Evolutionary conservation across 2,329 filamentous ascomycete genomes (phyloP).

Genomic region (Metarhizium anisopliae): DNA sequence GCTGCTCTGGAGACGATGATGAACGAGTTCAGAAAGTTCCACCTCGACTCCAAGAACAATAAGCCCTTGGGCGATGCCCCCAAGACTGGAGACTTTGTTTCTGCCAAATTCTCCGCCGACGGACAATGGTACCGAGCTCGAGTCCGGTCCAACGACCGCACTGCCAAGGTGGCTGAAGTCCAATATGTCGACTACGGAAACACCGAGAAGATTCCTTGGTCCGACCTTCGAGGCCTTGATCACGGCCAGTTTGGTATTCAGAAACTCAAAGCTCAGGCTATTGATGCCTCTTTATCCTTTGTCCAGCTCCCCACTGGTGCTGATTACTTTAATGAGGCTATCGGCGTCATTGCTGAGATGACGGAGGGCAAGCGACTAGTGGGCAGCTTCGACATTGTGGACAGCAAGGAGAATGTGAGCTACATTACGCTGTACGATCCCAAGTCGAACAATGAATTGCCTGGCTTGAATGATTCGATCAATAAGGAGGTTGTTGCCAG

Average conservation of each 20-base stretch:
- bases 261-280: constrained; percentile 79
- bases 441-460: constrained; percentile 44
- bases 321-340: constrained; percentile 77
- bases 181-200: constrained; percentile 97
- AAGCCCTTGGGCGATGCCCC: constrained; percentile 64
- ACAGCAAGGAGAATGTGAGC: constrained; percentile 67
- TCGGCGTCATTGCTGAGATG: constrained; percentile 64
- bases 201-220: constrained; percentile 80
- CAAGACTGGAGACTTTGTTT: constrained; percentile 85
- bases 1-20: constrained; percentile 79
- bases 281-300: constrained; percentile 80
- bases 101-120: constrained; percentile 83
- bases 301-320: constrained; percentile 74
- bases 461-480: constrained; percentile 64
- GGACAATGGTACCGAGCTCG: constrained; percentile 91
- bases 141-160: constrained; percentile 85
- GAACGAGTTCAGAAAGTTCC: constrained; percentile 85
- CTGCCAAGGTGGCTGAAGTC: constrained; percentile 81
- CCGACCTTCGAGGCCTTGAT: constrained; percentile 69
- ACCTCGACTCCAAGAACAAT: constrained; percentile 74
- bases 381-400: constrained; percentile 81
- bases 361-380: constrained; percentile 72
- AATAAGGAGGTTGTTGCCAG: constrained; percentile 80
- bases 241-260: constrained; percentile 69
- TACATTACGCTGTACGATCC: constrained; percentile 86